Evolutionary conservation across 164 flowering plant genomes (phyloP).

Genomic region (Chimonanthus praecox): DNA sequence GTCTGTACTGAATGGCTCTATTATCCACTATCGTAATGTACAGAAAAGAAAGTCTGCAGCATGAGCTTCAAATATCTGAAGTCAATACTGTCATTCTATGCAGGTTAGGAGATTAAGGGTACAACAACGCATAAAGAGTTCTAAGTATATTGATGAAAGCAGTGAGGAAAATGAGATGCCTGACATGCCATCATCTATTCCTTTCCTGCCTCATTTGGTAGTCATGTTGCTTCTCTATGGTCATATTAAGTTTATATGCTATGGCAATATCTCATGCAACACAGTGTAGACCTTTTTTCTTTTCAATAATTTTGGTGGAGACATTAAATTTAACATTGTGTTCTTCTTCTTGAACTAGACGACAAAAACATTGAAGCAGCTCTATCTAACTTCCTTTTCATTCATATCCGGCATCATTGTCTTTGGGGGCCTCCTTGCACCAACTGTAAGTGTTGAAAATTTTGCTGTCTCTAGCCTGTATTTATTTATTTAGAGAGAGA

Average conservation of each 20-base stretch:
- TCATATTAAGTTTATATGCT: not conserved
- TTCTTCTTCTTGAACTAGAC: slow-evolving; percentile 37
- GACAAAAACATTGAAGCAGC: slow-evolving; percentile 62
- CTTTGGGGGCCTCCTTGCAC: slow-evolving; percentile 91
- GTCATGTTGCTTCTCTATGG: slow-evolving; percentile 5
- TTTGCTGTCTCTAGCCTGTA: too few relatives aligned
- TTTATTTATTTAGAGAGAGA: too few relatives aligned
- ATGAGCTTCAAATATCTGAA: not conserved
- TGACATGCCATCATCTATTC: slow-evolving; percentile 80
- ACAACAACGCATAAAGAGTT: slow-evolving; percentile 48
- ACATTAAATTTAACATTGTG: not conserved
- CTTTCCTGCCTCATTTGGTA: slow-evolving; percentile 80
- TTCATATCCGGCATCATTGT: slow-evolving; percentile 66
- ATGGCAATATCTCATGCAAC: not conserved
- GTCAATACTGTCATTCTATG: not conserved
- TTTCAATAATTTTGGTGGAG: not conserved
- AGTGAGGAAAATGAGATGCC: slow-evolving; percentile 75
- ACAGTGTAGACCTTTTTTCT: not conserved
- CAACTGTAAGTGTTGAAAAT: slow-evolving; percentile 46
- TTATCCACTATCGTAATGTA: not conserved
- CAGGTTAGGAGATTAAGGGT: slow-evolving; percentile 47
- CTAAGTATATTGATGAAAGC: slow-evolving; percentile 30
- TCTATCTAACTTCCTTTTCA: slow-evolving; percentile 66
- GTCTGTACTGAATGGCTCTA: not conserved
- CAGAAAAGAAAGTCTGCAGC: not conserved